Conservation (phyloP, 805 yeast species). For the Kuraishia capsulata region DNA sequence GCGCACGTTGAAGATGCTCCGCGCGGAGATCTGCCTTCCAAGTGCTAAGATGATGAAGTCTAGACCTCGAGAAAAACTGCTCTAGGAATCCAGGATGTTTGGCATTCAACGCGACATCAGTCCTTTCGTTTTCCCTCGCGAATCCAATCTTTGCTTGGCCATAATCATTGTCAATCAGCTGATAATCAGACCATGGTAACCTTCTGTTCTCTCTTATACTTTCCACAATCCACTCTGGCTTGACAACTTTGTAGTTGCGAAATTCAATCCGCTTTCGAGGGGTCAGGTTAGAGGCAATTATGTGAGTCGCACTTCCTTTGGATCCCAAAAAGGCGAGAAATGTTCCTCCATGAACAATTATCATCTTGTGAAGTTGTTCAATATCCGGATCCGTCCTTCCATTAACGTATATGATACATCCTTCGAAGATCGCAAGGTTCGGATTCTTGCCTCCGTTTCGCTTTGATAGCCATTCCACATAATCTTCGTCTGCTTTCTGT, state of each 20-base stretch:
- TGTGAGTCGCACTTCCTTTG: constrained; percentile 75
- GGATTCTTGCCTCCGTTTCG: constrained; percentile 16
- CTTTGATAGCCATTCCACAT: constrained; percentile 36
- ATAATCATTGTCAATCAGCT: constrained; percentile 39
- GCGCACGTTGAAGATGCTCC: constrained; percentile 43
- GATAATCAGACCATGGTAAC: constrained; percentile 65
- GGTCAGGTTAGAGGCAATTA: constrained; percentile 71
- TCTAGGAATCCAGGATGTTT: constrained; percentile 68
- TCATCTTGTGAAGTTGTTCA: constrained; percentile 56
- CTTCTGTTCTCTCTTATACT: constrained; percentile 38
- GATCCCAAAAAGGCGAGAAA: constrained; percentile 60
- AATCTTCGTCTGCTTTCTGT: constrained; percentile 44
- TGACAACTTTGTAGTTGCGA: constrained; percentile 63
- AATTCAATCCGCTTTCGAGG: constrained; percentile 65
- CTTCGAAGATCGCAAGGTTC: constrained; percentile 41
- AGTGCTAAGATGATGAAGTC: constrained; percentile 80
- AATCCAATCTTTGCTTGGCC: constrained; percentile 31
- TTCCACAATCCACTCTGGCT: constrained; percentile 75
- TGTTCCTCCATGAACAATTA: constrained; percentile 73
- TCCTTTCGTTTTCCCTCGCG: constrained; percentile 1
- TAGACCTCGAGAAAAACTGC: constrained; percentile 67
- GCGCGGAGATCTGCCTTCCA: constrained; percentile 75
- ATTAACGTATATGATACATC: constrained; percentile 69
- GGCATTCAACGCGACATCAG: constrained; percentile 35
- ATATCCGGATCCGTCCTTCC: constrained; percentile 86